Base-by-base conservation (phyloP, 2,329 filamentous ascomycete species). In the Colletotrichum karsti region DNA sequence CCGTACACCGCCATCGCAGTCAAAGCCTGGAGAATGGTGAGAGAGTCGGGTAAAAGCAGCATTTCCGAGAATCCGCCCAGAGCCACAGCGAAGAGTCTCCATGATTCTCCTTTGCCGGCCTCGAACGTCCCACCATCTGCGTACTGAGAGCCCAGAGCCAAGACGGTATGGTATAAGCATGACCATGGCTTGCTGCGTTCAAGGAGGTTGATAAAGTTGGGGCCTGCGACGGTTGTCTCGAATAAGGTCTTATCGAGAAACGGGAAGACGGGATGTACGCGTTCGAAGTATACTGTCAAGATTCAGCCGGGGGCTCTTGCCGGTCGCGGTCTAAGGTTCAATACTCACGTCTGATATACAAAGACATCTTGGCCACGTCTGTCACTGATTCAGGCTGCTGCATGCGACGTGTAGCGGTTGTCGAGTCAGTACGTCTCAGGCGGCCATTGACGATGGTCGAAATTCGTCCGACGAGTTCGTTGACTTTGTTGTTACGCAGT, bases 141-240 rank as follows among this genome's bases (percentile, higher is more conserved):
- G 28, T 79, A 77, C 58, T 78, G 78, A 26, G 75, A 79, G 6
- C 81, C 81, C 2, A 83, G 65, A 3, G 81, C 81, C 4, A 83
- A 71, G 5, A 78, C 72, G 3, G 76, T 53, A 60, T 82, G 73
- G 69, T 83, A 84, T 4, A 83, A 67, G 7, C 79, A 78, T 1
- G 75, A 78, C 72, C 78, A 81, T 0, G 77, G 72, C 39, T 76
- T 74, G 62, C 74, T 78, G 0, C 63, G 71, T 7, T 71, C 55
- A 1, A 80, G 70, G 4, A 71, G 53, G 5, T 72, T 61, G 5
- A 68, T 64, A 4, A 80, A 73, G 13, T 77, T 61, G 4, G 74
- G 61, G 30, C 71, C 73, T 8, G 72, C 69, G 7, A 75, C 75
- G 18, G 75, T 74, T 0, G 73, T 63, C 66, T 82, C 77, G 59